phyloP scores from a whole-genome alignment of 2,329 filamentous ascomycete genomes.

The Colletotrichum karsti region DNA sequence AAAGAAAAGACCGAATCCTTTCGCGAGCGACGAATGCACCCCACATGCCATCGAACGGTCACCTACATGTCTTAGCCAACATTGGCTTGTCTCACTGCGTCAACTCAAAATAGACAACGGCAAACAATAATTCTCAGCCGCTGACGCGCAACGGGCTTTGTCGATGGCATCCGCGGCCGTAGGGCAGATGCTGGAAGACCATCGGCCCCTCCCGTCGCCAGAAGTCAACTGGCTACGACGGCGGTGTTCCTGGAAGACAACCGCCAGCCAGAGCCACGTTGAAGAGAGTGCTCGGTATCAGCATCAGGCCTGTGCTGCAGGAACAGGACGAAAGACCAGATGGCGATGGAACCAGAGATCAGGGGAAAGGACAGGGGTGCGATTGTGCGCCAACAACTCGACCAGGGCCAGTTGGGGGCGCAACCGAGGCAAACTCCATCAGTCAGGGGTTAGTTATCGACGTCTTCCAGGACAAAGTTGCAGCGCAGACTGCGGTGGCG shows the following conservation, averaged over 20 bases:
- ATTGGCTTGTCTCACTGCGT: not conserved
- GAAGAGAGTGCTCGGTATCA: not conserved
- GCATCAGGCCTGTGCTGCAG: conserved; percentile 14
- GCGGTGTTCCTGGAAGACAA: not conserved
- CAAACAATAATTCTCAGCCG: not conserved
- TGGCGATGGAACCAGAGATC: not conserved
- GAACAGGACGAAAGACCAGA: not conserved
- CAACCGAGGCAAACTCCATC: conserved; percentile 1
- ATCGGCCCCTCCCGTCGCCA: not conserved
- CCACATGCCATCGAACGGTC: not conserved
- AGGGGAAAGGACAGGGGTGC: not conserved
- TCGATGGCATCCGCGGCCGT: not conserved
- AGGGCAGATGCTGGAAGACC: not conserved
- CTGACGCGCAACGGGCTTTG: not conserved
- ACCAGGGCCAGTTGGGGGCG: not conserved
- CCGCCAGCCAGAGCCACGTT: not conserved
- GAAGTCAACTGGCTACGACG: not conserved
- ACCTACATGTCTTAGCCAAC: not conserved
- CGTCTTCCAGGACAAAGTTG: not conserved
- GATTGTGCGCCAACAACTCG: not conserved
- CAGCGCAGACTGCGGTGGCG: not conserved
- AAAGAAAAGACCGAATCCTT: not conserved
- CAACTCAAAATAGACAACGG: not conserved
- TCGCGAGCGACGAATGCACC: not conserved
- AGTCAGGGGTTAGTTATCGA: conserved; percentile 7